Evolutionary conservation across 2,329 filamentous ascomycete species (phyloP).

Genomic region (Fusarium oxysporum): DNA sequence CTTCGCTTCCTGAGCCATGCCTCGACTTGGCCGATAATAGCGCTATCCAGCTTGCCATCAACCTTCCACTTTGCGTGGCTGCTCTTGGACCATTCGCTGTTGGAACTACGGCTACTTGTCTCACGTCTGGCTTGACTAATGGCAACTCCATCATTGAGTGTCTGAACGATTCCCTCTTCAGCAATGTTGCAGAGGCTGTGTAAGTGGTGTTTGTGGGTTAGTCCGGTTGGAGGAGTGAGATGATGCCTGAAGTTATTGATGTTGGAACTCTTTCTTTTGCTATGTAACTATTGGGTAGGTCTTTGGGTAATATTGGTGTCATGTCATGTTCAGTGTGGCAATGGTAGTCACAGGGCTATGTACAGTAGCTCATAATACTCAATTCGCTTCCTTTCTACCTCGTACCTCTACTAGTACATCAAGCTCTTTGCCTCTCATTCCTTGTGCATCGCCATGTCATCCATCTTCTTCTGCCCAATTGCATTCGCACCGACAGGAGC

Average conservation of each 20-base stretch:
- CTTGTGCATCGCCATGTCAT: conserved; percentile 8
- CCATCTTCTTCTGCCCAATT: conserved; percentile 31
- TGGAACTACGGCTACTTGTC: not conserved
- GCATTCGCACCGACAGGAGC: conserved; percentile 33
- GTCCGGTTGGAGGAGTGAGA: not conserved
- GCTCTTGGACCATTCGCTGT: not conserved
- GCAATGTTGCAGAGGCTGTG: not conserved
- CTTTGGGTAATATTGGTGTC: not conserved
- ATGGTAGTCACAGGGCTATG: not conserved
- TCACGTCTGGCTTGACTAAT: not conserved
- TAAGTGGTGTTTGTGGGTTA: not conserved
- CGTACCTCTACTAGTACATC: not conserved
- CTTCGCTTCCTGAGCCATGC: not conserved
- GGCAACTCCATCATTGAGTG: not conserved
- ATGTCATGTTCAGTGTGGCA: not conserved
- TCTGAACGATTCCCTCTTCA: not conserved
- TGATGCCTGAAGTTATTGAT: too few relatives aligned
- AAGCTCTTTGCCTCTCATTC: not conserved
- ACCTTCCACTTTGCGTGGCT: not conserved
- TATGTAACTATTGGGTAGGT: too few relatives aligned
- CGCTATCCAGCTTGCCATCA: not conserved
- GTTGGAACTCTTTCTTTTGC: not conserved
- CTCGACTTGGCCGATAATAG: not conserved
- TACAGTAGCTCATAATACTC: not conserved
- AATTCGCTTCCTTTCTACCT: not conserved